These are phyloP conservation scores for Paracamarosporium sp. DNA, from an alignment of 2,329 filamentous ascomycete species.

Conservation along the genomic window DNA sequence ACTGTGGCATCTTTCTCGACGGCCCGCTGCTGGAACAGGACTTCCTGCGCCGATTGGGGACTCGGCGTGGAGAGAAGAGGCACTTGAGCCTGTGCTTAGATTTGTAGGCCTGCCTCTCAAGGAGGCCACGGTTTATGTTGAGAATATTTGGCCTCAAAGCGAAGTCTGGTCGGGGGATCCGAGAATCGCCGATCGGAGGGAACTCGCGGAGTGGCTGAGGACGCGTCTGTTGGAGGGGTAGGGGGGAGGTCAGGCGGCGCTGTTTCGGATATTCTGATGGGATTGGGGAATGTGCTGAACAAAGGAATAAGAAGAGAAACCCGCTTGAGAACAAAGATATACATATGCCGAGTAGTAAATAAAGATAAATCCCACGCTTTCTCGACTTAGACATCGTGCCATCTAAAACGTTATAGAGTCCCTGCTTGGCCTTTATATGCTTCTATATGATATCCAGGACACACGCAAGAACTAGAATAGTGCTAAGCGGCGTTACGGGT, in stretches of 20 bases:
- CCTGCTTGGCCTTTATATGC: too few species aligned
- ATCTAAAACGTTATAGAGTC: too few species aligned
- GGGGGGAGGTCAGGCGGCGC: not conserved
- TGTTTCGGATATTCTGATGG: not conserved
- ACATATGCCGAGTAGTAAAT: too few species aligned
- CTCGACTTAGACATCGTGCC: too few species aligned
- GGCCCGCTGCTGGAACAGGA: not conserved
- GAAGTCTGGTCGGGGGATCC: slow-evolving; percentile 1
- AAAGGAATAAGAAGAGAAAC: too few species aligned
- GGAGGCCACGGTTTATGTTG: not conserved
- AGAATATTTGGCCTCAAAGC: not conserved
- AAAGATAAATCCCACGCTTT: too few species aligned
- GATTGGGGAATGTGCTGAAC: not conserved
- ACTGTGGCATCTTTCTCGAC: not conserved
- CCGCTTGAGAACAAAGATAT: too few species aligned
- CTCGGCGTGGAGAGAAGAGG: not conserved
- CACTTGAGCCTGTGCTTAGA: not conserved
- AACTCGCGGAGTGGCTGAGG: not conserved
- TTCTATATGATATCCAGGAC: too few species aligned
- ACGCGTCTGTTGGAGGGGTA: not conserved
- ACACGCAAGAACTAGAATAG: too few species aligned
- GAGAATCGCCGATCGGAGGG: not conserved
- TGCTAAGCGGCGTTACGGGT: too few species aligned
- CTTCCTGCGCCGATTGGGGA: not conserved
- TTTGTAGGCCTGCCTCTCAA: not conserved